Evolutionary conservation across 2,329 filamentous ascomycete genomes (phyloP).

Genomic region (Ophiocordyceps camponoti-saundersi): DNA sequence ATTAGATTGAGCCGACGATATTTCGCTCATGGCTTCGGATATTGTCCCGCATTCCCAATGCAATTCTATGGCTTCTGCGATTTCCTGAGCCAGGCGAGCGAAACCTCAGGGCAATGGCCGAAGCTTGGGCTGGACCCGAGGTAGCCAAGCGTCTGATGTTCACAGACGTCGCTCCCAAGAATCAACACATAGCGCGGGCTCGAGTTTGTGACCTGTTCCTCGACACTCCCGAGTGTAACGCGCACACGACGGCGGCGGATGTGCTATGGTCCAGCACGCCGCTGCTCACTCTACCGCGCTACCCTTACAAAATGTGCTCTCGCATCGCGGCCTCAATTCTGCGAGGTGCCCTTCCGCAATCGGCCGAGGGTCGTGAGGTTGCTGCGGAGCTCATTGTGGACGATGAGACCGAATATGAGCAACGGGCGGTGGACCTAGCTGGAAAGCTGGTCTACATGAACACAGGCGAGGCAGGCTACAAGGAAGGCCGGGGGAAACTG

Average conservation of each 20-base stretch:
- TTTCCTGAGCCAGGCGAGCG: constrained; percentile 88
- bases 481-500: constrained; percentile 49
- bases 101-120: constrained; percentile 67
- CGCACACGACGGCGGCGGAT: constrained; percentile 92
- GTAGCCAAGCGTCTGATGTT: constrained; percentile 82
- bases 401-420: constrained; percentile 73
- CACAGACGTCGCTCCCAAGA: constrained; percentile 92
- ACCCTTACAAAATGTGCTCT: constrained; percentile 97
- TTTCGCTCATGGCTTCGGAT: constrained; percentile 95
- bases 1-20: constrained; percentile 85
- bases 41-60: constrained; percentile 66
- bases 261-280: constrained; percentile 94
- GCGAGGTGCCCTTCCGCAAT: constrained; percentile 68
- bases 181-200: constrained; percentile 81
- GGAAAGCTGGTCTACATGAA: constrained; percentile 41
- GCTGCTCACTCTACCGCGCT: constrained; percentile 74
- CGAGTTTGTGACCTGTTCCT: constrained; percentile 88
- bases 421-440: constrained; percentile 53
- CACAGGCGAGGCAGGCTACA: constrained; percentile 21
- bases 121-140: constrained; percentile 66
- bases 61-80: constrained; percentile 86
- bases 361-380: constrained; percentile 46
- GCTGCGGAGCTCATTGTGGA: constrained; percentile 60
- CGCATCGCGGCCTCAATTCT: constrained; percentile 95
- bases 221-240: constrained; percentile 95